Conservation (phyloP, 768 basidiomycete genomes). For the Leccinum broughii region DNA sequence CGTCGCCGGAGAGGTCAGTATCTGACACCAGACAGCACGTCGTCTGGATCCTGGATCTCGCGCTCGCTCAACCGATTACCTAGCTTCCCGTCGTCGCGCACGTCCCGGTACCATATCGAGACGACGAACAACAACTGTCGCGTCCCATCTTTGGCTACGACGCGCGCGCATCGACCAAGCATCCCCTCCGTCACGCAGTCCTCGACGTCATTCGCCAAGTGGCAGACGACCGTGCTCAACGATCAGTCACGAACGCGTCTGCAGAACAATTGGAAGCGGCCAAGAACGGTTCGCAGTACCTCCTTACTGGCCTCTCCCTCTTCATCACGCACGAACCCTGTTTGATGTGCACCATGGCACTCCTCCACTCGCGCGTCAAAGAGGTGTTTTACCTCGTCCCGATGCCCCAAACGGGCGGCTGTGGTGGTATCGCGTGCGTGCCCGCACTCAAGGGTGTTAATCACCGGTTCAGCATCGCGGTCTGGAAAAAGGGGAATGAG, state of each 20-base stretch:
- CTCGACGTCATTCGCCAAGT: constrained; percentile 73
- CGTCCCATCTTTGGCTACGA: constrained; percentile 61
- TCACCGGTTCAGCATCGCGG: constrained; percentile 76
- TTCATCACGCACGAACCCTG: constrained; percentile 98
- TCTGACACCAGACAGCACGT: neutral
- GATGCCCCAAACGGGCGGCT: constrained; percentile 82
- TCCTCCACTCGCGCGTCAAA: constrained; percentile 92
- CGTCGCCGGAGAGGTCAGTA: constrained; percentile 57
- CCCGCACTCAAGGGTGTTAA: constrained; percentile 86
- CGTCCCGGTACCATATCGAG: constrained; percentile 56
- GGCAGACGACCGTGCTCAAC: constrained; percentile 52
- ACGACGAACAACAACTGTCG: constrained; percentile 20
- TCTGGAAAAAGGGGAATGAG: constrained; percentile 51
- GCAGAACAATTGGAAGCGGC: constrained; percentile 16
- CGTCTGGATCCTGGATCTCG: neutral
- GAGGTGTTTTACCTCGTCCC: constrained; percentile 75
- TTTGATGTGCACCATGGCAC: constrained; percentile 96
- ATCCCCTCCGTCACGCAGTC: constrained; percentile 85
- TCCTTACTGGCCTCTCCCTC: constrained; percentile 79
- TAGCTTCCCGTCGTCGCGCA: constrained; percentile 78
- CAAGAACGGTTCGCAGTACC: constrained; percentile 77
- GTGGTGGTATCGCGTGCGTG: constrained; percentile 73
- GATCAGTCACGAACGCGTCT: neutral
- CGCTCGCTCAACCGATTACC: neutral
- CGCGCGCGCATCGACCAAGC: constrained; percentile 61